A percentile compares a stretch with the other conserved stretches of the same genome.
These are phyloP conservation scores for Ogataea ramenticola DNA, from an alignment of 805 yeast species.

Conservation along the genomic window DNA sequence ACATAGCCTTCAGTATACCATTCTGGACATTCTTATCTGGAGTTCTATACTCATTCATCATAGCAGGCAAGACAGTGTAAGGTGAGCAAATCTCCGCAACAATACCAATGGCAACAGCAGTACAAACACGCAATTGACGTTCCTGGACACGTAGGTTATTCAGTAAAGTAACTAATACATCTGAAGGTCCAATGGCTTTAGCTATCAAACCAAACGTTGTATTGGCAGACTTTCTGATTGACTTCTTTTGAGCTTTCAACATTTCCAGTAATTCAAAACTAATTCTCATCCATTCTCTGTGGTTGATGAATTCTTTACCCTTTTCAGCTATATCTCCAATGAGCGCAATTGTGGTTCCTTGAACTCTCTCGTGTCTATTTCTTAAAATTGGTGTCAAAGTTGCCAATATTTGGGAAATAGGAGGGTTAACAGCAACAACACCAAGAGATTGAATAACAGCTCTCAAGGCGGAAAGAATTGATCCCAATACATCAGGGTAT, in stretches of 20 bases:
- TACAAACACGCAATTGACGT: slow-evolving; percentile 91
- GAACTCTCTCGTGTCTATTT: slow-evolving; percentile 87
- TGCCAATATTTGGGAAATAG: slow-evolving; percentile 75
- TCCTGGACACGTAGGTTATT: slow-evolving; percentile 88
- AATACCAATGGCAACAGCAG: slow-evolving; percentile 96
- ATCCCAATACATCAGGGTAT: slow-evolving; percentile 88
- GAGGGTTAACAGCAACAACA: slow-evolving; percentile 62
- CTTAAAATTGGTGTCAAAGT: slow-evolving; percentile 86
- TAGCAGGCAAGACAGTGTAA: slow-evolving; percentile 86
- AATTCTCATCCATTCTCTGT: slow-evolving; percentile 96
- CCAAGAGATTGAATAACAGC: slow-evolving; percentile 57
- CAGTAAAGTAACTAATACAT: slow-evolving; percentile 75
- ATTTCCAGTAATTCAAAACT: slow-evolving; percentile 87
- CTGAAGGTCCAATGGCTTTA: slow-evolving; percentile 91
- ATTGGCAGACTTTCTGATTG: slow-evolving; percentile 79
- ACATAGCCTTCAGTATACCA: slow-evolving; percentile 85
- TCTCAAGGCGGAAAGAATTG: slow-evolving; percentile 65
- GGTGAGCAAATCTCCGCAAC: slow-evolving; percentile 93
- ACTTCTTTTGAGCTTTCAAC: slow-evolving; percentile 71
- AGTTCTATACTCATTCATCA: slow-evolving; percentile 90
- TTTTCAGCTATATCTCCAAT: slow-evolving; percentile 77
- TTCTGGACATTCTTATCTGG: slow-evolving; percentile 93
- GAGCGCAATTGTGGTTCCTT: slow-evolving; percentile 68
- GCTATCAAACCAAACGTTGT: slow-evolving; percentile 89
- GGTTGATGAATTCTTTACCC: slow-evolving; percentile 76